Conservation (phyloP, 23 red algal genomes). For the Gracilaria vermiculophylla region DNA sequence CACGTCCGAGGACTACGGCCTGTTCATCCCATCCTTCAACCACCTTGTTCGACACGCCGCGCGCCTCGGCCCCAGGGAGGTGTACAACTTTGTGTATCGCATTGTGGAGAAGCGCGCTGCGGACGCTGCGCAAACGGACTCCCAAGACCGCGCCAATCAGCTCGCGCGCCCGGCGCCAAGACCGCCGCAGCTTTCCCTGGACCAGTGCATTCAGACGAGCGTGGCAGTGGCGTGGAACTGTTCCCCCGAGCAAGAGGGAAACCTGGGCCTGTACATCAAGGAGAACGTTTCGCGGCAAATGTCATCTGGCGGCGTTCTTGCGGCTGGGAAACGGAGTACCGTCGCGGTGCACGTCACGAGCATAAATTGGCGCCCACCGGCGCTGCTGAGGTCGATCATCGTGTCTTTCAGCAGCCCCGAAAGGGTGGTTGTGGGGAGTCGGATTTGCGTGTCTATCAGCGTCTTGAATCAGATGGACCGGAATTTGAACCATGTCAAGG, state of each 20-base stretch:
- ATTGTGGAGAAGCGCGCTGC: constrained; percentile 1
- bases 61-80: constrained; percentile 34
- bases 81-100: constrained; percentile 54
- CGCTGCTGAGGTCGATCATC: constrained; percentile 12
- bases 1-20: constrained; percentile 33
- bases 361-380: constrained; percentile 34
- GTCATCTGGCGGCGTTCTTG: constrained; percentile 51
- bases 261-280: background rate
- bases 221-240: constrained; percentile 68
- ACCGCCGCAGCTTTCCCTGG: background rate
- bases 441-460: constrained; percentile 14
- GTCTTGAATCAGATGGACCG: constrained; percentile 43
- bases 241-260: background rate
- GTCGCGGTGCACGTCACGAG: constrained; percentile 40
- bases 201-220: constrained; percentile 1
- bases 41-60: constrained; percentile 22
- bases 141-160: background rate
- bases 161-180: background rate
- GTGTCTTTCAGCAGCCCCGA: constrained; percentile 29
- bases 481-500: constrained; percentile 1
- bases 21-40: constrained; percentile 61
- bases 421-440: background rate
- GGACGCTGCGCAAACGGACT: background rate
- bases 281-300: constrained; percentile 15
- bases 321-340: constrained; percentile 47